These are phyloP conservation scores for Acacia melanoxylon DNA, from an alignment of 306 rosid species.

Conservation along the genomic window DNA sequence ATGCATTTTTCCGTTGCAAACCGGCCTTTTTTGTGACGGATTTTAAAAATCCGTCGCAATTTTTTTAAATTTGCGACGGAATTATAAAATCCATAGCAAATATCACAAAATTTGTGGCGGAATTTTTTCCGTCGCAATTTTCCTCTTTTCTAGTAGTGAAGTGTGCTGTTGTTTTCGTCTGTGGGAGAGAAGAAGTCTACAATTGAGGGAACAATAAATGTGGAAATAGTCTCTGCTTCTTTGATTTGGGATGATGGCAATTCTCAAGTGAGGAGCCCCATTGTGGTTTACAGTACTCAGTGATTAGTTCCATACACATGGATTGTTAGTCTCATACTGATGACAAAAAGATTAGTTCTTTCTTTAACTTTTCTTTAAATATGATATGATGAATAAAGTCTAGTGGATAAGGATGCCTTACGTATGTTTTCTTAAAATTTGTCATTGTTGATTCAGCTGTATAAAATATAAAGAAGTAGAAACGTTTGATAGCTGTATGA, in stretches of 20 bases:
- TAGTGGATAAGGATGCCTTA: not conserved
- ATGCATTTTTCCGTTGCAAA: no score
- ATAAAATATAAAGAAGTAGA: not conserved
- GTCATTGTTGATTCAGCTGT: not conserved
- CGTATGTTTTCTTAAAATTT: not conserved
- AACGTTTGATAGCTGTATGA: not conserved
- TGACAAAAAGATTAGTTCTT: not conserved
- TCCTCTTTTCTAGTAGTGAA: no score
- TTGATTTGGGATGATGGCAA: constrained; percentile 25
- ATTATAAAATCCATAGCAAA: no score
- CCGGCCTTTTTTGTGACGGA: no score
- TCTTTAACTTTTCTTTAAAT: not conserved
- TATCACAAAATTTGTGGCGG: no score
- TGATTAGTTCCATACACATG: not conserved
- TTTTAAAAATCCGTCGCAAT: no score
- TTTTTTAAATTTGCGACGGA: no score
- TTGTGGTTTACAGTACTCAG: not conserved
- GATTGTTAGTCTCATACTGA: not conserved
- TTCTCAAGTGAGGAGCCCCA: constrained; percentile 26
- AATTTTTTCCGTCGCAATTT: no score
- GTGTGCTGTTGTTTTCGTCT: not conserved
- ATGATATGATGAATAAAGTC: not conserved
- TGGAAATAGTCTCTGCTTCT: not conserved
- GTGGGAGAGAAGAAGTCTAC: not conserved
- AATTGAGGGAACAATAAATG: not conserved